A percentile compares a stretch with the other conserved stretches of the same genome.
These are phyloP conservation scores for Sclerotinia sclerotiorum DNA, from an alignment of 2,329 filamentous ascomycete genomes.

Conservation along the genomic window DNA sequence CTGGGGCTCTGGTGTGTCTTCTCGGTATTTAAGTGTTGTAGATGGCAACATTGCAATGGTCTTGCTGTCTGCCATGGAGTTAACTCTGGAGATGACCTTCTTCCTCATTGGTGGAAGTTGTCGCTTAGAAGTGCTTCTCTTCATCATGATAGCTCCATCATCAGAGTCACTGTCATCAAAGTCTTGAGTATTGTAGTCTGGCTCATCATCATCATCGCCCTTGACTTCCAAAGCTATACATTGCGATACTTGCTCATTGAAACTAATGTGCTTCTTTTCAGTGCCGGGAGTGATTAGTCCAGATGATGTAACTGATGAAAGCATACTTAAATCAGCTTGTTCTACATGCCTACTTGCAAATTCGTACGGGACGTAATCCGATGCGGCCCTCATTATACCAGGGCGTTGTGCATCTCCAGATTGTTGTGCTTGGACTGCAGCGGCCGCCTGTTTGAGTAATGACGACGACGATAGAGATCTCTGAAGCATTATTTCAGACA, in stretches of 20 bases:
- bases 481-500: conserved; percentile 91
- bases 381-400: conserved; percentile 44
- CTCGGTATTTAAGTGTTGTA: conserved; percentile 62
- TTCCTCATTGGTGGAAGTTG: conserved; percentile 43
- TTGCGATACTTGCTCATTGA: conserved; percentile 93
- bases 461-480: conserved; percentile 82
- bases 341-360: conserved; percentile 47
- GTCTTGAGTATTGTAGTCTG: conserved; percentile 38
- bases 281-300: conserved; percentile 60
- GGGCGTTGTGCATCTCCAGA: conserved; percentile 13
- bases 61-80: conserved; percentile 58
- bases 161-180: conserved; percentile 60
- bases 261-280: conserved; percentile 88
- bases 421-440: conserved; percentile 29
- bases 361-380: conserved; percentile 67
- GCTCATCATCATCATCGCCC: conserved; percentile 69
- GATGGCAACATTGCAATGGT: conserved; percentile 68
- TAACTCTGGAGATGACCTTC: conserved; percentile 44
- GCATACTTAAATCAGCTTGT: conserved; percentile 48
- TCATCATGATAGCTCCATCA: conserved; percentile 65
- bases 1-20: conserved; percentile 60
- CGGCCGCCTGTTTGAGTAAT: conserved; percentile 66
- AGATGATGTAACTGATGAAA: conserved; percentile 69
- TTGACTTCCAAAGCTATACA: conserved; percentile 92
- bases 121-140: conserved; percentile 60